Evolutionary conservation across 164 flowering plant genomes (phyloP), one percentile per base, ranked within the genome.

Genomic region (Litsea cubeba): DNA sequence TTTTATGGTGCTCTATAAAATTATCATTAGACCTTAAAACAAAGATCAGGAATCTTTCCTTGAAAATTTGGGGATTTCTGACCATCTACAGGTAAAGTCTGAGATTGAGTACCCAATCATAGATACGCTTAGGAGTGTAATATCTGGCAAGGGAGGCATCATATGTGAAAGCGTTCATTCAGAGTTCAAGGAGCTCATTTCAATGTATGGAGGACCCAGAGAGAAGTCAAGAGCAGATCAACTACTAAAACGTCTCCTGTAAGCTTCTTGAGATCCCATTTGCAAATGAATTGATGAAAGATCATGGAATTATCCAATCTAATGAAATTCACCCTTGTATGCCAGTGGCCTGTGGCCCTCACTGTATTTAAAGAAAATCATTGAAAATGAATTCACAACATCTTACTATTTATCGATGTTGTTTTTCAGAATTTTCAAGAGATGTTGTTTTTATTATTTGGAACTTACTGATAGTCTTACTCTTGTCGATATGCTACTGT

Each of bases 121-220:
- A 76, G 76, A 14, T 22, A 93, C 88, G 71, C 69, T 93, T 75
- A 50, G 72, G 64, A 66, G 71, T 46, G 46, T 79, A 5, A n/a
- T 90, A 66, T 77, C 76, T 76, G 86, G 87, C 69, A 93, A 84
- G 78, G 81, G 80, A 78, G 89, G 93, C 67, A 87, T 95, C 69
- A 79, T 89, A 65, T 95, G 97, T 80, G 82, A 86, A 79, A 86
- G 82, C 76, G 98, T 87, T 73, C 72, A 65, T 72, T 79, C 77
- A 15, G 99, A 93, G 83, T 95, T 93, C 85, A 84, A 86, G 85
- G 89, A 89, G 76, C 82, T 95, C 50, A 85, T 95, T 5, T 81
- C 82, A 50, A 87, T 91, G 93, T 91, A 88, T 81, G 98, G 97
- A 25, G 98, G 98, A 64, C 81, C 86, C 25, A 89, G 83, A 69